Evolutionary conservation across 768 basidiomycete genomes (phyloP).

Genomic region (Lactifluus piperatus): DNA sequence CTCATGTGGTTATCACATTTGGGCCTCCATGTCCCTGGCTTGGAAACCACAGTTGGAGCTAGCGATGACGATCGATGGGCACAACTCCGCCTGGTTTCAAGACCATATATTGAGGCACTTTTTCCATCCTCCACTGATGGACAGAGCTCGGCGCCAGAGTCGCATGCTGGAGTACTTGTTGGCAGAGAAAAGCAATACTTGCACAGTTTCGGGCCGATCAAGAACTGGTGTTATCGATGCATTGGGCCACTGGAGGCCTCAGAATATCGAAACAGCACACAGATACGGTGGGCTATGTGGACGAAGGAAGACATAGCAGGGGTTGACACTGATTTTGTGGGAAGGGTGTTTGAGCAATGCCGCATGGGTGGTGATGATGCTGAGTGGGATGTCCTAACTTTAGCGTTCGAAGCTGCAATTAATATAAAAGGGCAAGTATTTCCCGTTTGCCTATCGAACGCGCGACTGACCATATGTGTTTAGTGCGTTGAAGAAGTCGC

Average conservation of each 20-base stretch:
- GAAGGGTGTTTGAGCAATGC: constrained; percentile 52
- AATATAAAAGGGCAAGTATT: constrained; percentile 46
- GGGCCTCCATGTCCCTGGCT: constrained; percentile 66
- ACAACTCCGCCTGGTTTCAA: constrained; percentile 37
- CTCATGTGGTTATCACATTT: constrained; percentile 61
- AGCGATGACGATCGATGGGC: constrained; percentile 63
- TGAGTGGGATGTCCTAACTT: constrained; percentile 55
- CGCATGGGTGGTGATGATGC: constrained; percentile 38
- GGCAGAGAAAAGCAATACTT: constrained; percentile 56
- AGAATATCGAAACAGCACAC: constrained; percentile 28
- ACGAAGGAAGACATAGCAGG: constrained; percentile 39
- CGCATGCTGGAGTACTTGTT: constrained; percentile 55
- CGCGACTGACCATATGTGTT: background rate
- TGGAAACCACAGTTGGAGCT: constrained; percentile 28
- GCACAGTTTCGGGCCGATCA: constrained; percentile 59
- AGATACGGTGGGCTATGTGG: constrained; percentile 36
- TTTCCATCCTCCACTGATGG: constrained; percentile 38
- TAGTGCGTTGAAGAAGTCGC: constrained; percentile 67
- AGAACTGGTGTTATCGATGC: constrained; percentile 50
- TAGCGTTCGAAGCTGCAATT: constrained; percentile 60
- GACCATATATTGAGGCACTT: constrained; percentile 38
- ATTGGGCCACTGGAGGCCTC: constrained; percentile 47
- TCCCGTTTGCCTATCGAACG: background rate
- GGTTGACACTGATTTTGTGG: constrained; percentile 42
- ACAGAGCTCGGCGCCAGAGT: constrained; percentile 40